phyloP scores from a whole-genome alignment of 106 monocot genomes.

The Narthecium ossifragum region DNA sequence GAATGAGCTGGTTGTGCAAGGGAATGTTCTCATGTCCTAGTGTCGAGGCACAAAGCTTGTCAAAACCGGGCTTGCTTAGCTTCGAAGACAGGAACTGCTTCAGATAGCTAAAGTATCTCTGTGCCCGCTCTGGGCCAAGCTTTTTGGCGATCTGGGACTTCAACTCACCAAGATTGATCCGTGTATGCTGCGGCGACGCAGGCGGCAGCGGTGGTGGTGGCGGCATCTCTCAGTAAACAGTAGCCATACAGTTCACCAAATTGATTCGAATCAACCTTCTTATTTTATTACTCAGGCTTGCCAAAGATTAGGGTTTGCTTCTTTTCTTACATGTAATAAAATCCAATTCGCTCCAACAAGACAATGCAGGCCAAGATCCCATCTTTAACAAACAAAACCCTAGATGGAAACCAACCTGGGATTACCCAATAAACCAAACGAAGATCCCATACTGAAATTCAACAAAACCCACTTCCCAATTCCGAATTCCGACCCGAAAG shows the following conservation, averaged over 20 bases:
- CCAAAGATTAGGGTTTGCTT: slow-evolving; percentile 15
- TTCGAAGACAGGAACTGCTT: slow-evolving; percentile 35
- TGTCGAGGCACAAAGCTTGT: slow-evolving; percentile 39
- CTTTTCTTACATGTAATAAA: background rate
- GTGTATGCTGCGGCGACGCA: slow-evolving; percentile 20
- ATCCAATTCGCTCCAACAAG: background rate
- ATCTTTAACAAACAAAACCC: slow-evolving; percentile 1
- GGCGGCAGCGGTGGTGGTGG: slow-evolving; percentile 3
- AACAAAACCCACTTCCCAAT: too few species aligned
- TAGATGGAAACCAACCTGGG: background rate
- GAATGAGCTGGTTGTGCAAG: slow-evolving; percentile 55
- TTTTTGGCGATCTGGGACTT: slow-evolving; percentile 36
- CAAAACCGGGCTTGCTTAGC: slow-evolving; percentile 48
- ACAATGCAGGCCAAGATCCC: slow-evolving; percentile 18
- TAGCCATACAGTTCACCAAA: slow-evolving; percentile 3
- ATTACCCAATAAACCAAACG: too few species aligned
- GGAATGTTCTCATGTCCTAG: slow-evolving; percentile 45
- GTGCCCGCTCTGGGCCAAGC: slow-evolving; percentile 35
- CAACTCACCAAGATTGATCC: slow-evolving; percentile 39
- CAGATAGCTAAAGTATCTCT: slow-evolving; percentile 37
- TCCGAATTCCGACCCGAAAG: too few species aligned
- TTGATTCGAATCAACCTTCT: slow-evolving; percentile 9
- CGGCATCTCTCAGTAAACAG: slow-evolving; percentile 25
- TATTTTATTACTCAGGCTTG: background rate
- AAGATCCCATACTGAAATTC: too few species aligned